Base-by-base conservation (phyloP, 345 rosid species). In the Anastatica hierochuntica region DNA sequence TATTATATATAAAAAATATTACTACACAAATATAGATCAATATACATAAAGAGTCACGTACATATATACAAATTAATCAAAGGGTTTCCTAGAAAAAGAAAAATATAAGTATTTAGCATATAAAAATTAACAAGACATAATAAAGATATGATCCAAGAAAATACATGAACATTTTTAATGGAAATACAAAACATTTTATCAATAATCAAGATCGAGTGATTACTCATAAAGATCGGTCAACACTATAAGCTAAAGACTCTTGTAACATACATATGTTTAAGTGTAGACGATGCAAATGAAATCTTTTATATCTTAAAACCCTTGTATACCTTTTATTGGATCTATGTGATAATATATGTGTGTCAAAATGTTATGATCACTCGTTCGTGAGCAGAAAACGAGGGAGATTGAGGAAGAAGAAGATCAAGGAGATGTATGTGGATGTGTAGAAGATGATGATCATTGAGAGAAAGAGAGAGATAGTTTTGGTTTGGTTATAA, bases 341-440 rank as follows among this genome's bases (percentile, higher is more conserved):
- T 10, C 23, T 26, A 33, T 49, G 19, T 14, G 31, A 34, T 34
- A 45, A 24, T 46, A 30, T 54, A 10, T 53, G 11, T 38, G 34
- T 54, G 30, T 30, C 15, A 12, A 18, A 49, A n/a, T 10, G 41
- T 23, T 48, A 42, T 41, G 7, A n/a, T n/a, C 16, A 56, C 44
- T 49, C 38, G 63, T 53, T 38, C 55, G 5, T 45, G 51, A 63
- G 60, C 50, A 41, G 48, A 24, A 50, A 64, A 42, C 40, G 64
- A 74, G 49, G 69, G 53, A 52, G 61, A 56, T 21, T 44, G 29
- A 61, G 61, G 62, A 52, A 41, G n/a, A n/a, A n/a, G n/a, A n/a
- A n/a, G n/a, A n/a, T n/a, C n/a, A n/a, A n/a, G n/a, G n/a, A n/a
- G n/a, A n/a, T n/a, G n/a, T n/a, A n/a, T 24, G 3, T 24, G 27